phyloP scores from a whole-genome alignment of 139 green algal genomes.

The Chloropicon primus region DNA sequence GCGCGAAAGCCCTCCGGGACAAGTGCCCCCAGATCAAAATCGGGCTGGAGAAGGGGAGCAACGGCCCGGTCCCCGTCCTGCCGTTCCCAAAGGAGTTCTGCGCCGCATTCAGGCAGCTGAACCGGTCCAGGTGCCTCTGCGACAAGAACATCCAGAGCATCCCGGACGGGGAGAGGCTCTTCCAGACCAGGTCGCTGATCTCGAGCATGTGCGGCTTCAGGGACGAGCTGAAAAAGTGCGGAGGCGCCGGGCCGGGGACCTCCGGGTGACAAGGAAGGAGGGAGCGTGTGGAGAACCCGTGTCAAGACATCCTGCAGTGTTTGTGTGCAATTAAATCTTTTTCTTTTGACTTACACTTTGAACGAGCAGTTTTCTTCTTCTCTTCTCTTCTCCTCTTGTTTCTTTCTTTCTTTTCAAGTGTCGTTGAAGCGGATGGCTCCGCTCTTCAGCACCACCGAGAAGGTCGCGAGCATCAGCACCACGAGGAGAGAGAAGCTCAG shows the following conservation, averaged over 20 bases:
- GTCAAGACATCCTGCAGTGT: too few species aligned
- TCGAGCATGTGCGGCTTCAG: neutral
- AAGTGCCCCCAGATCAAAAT: neutral
- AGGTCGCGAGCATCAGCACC: conserved; percentile 58
- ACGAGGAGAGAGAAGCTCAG: conserved; percentile 59
- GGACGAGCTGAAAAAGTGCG: neutral
- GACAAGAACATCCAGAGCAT: neutral
- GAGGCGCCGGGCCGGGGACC: too few species aligned
- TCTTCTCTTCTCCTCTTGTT: neutral
- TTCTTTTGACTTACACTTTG: too few species aligned
- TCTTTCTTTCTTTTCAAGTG: neutral
- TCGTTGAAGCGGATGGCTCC: conserved; percentile 33
- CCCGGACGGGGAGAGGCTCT: neutral
- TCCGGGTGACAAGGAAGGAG: too few species aligned
- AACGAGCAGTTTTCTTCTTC: neutral
- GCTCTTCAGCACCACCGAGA: conserved; percentile 43
- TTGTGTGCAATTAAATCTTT: too few species aligned
- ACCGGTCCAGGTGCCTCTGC: neutral
- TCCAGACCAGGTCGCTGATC: neutral
- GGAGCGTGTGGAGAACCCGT: too few species aligned
- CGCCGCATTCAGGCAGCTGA: neutral
- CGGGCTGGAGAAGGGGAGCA: neutral
- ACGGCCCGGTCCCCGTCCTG: neutral
- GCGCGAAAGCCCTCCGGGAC: neutral
- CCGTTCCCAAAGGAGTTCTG: neutral